A percentile compares a stretch with the other conserved stretches of the same genome.
Evolutionary conservation across 805 yeast genomes (phyloP).

Genomic region (Barnettozyma siamensis): DNA sequence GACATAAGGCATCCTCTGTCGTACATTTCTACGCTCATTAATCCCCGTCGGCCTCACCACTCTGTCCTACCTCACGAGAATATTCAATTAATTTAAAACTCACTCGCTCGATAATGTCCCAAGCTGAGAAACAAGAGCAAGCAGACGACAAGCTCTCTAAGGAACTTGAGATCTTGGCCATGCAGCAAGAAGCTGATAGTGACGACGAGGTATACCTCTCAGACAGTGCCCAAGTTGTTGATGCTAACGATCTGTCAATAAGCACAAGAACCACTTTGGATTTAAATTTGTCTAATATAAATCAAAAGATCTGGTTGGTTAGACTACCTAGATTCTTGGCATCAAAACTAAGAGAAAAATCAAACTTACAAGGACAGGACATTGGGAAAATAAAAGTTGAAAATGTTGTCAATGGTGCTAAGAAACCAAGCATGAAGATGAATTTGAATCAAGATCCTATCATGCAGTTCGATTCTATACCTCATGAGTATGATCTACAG

Average conservation of each 20-base stretch:
- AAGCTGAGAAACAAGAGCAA: slow-evolving; percentile 1
- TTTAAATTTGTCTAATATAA: slow-evolving; percentile 56
- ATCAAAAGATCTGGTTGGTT: slow-evolving; percentile 86
- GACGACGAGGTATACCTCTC: slow-evolving; percentile 37
- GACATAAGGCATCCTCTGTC: too few species aligned
- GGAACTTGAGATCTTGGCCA: slow-evolving; percentile 15
- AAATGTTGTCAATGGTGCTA: slow-evolving; percentile 12
- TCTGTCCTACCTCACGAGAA: too few species aligned
- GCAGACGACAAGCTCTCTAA: slow-evolving; percentile 3
- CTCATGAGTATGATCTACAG: slow-evolving; percentile 77
- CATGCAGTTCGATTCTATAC: slow-evolving; percentile 42
- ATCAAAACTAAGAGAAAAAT: slow-evolving; percentile 68
- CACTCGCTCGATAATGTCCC: slow-evolving; percentile 2
- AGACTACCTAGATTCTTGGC: slow-evolving; percentile 84
- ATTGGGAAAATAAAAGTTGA: slow-evolving; percentile 67
- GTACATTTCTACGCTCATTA: too few species aligned
- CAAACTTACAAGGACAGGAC: slow-evolving; percentile 60
- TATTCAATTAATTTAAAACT: too few species aligned
- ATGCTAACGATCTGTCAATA: slow-evolving; percentile 39
- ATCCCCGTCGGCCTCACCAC: too few species aligned
- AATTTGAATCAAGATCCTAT: slow-evolving; percentile 40
- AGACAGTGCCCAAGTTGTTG: slow-evolving; percentile 38
- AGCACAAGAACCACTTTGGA: slow-evolving; percentile 64
- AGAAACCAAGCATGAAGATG: slow-evolving; percentile 43
- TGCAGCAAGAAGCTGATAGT: slow-evolving; percentile 24